Conservation (phyloP, 345 rosid species). For the Sapria himalayana region DNA sequence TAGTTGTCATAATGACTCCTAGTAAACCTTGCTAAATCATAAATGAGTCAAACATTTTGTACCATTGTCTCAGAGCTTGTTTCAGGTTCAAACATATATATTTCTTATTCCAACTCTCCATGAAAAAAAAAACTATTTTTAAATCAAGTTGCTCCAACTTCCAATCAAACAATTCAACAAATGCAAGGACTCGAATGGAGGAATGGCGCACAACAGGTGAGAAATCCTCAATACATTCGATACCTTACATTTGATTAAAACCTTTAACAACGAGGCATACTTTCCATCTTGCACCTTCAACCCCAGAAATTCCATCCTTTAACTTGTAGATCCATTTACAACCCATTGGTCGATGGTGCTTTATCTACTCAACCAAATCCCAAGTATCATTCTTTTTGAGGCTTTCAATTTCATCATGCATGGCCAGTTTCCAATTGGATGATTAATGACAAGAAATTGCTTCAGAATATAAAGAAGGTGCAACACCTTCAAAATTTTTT, state of each 20-base stretch:
- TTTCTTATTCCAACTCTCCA: not conserved
- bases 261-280: not conserved
- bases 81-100: not conserved
- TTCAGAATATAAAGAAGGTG: not conserved
- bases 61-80: no score
- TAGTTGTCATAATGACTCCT: not conserved
- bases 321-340: not conserved
- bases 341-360: not conserved
- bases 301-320: not conserved
- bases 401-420: no score
- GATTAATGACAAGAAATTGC: not conserved
- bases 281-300: constrained; percentile 1
- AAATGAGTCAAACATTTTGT: no score
- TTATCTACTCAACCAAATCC: not conserved
- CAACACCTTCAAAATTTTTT: not conserved
- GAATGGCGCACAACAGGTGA: not conserved
- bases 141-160: not conserved
- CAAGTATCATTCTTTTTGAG: no score
- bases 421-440: no score
- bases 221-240: constrained; percentile 1
- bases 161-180: not conserved
- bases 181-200: constrained; percentile 1
- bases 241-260: not conserved
- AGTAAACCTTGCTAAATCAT: not conserved
- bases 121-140: not conserved